Evolutionary conservation across 106 monocot species (phyloP).

Genomic region (Allium fistulosum): DNA sequence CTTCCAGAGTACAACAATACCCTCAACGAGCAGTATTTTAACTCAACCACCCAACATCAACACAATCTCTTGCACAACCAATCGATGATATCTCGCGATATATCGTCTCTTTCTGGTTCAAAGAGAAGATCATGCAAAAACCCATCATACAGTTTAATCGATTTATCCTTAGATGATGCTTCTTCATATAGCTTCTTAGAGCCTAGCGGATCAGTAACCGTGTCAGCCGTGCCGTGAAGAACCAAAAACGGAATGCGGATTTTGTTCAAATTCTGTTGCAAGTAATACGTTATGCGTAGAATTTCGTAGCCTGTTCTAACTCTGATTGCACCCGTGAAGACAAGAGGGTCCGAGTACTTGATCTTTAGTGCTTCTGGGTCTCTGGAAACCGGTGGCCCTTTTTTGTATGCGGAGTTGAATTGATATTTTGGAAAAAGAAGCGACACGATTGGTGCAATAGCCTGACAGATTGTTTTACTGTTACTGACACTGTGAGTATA

Average conservation of each 20-base stretch:
- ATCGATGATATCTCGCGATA: constrained; percentile 62
- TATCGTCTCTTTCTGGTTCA: constrained; percentile 72
- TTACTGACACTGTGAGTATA: background rate
- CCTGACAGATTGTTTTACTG: background rate
- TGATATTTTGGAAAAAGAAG: constrained; percentile 67
- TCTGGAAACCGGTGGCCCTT: constrained; percentile 54
- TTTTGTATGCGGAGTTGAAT: constrained; percentile 33
- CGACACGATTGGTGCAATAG: constrained; percentile 58
- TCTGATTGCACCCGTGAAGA: constrained; percentile 74
- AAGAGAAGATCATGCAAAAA: constrained; percentile 92
- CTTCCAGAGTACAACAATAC: no score
- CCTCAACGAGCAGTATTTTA: no score
- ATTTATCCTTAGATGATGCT: constrained; percentile 61
- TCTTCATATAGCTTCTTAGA: constrained; percentile 66
- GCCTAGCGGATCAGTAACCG: constrained; percentile 84
- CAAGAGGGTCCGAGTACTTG: constrained; percentile 84
- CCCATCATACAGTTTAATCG: constrained; percentile 82
- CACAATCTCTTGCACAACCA: constrained; percentile 50
- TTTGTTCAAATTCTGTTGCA: constrained; percentile 59
- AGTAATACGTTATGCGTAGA: constrained; percentile 58
- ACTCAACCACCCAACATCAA: no score
- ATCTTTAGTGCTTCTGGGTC: constrained; percentile 60
- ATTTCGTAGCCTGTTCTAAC: constrained; percentile 83
- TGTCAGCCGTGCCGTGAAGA: constrained; percentile 87
- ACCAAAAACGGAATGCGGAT: constrained; percentile 80